phyloP scores from a whole-genome alignment of 139 green algal species.

The Gonium pectorale region DNA sequence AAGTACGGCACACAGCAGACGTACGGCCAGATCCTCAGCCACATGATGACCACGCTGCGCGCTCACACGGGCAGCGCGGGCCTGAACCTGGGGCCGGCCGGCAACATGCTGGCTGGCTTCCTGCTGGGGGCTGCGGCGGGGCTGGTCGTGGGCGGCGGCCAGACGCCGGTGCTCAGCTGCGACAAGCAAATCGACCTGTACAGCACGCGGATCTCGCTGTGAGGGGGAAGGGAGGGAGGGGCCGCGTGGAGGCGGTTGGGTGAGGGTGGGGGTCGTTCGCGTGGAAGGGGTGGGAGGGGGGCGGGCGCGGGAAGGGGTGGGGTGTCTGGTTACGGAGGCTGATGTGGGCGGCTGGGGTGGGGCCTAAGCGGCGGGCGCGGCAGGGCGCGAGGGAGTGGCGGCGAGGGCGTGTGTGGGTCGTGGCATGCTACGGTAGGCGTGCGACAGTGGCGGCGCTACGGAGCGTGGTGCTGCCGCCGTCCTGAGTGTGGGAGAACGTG shows the following conservation, averaged over 20 bases:
- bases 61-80: constrained; percentile 7
- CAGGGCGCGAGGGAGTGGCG: too few relatives aligned
- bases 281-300: too few relatives aligned
- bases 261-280: background rate
- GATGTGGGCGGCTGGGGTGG: too few relatives aligned
- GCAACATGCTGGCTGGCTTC: constrained; percentile 32
- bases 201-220: background rate
- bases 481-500: too few relatives aligned
- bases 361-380: too few relatives aligned
- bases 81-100: background rate
- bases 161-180: constrained; percentile 70
- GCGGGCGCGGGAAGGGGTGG: too few relatives aligned
- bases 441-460: too few relatives aligned
- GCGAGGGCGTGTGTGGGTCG: too few relatives aligned
- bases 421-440: too few relatives aligned
- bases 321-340: too few relatives aligned
- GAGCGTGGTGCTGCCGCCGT: too few relatives aligned
- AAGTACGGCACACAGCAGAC: constrained; percentile 34
- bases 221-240: background rate
- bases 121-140: constrained; percentile 47
- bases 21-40: constrained; percentile 52
- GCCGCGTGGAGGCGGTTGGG: background rate
- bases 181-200: constrained; percentile 53
- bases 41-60: constrained; percentile 60
- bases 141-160: constrained; percentile 21